A percentile compares a stretch with the other conserved stretches of the same genome.
These are phyloP conservation scores for Balansia obtecta DNA, from an alignment of 2,329 filamentous ascomycete genomes.

Conservation along the genomic window DNA sequence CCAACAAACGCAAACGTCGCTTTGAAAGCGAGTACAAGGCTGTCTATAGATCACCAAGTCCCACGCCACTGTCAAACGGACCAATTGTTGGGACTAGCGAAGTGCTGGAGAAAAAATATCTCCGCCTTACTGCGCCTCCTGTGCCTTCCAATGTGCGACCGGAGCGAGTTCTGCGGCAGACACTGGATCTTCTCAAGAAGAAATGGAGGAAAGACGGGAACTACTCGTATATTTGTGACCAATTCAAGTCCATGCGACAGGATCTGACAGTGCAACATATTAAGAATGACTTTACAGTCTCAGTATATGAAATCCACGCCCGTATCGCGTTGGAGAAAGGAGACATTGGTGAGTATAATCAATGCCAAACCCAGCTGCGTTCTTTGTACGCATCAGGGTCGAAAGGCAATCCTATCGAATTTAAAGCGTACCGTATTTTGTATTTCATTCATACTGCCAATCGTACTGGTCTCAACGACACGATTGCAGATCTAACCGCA, in stretches of 20 bases:
- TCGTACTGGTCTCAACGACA: slow-evolving; percentile 94
- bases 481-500: slow-evolving; percentile 95
- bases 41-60: slow-evolving; percentile 41
- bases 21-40: slow-evolving; percentile 59
- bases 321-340: slow-evolving; percentile 95
- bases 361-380: slow-evolving; percentile 96
- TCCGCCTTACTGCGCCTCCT: slow-evolving; percentile 82
- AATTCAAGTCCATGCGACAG: slow-evolving; percentile 97
- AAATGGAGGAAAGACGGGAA: slow-evolving; percentile 93
- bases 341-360: slow-evolving; percentile 99
- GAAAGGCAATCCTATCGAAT: slow-evolving; percentile 84
- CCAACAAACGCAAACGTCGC: slow-evolving; percentile 81
- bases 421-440: slow-evolving; percentile 98
- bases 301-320: slow-evolving; percentile 94
- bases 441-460: slow-evolving; percentile 99
- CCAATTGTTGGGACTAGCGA: slow-evolving; percentile 81
- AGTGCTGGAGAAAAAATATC: slow-evolving; percentile 82
- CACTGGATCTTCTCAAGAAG: slow-evolving; percentile 77
- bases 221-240: slow-evolving; percentile 96
- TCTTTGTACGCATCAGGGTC: slow-evolving; percentile 79
- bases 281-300: slow-evolving; percentile 91
- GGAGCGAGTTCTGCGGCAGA: slow-evolving; percentile 64
- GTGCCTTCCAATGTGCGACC: slow-evolving; percentile 84
- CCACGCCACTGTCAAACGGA: slow-evolving; percentile 43
- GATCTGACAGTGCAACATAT: slow-evolving; percentile 97